These are phyloP conservation scores for Candida chauliodis DNA, from an alignment of 805 yeast species.

Conservation along the genomic window DNA sequence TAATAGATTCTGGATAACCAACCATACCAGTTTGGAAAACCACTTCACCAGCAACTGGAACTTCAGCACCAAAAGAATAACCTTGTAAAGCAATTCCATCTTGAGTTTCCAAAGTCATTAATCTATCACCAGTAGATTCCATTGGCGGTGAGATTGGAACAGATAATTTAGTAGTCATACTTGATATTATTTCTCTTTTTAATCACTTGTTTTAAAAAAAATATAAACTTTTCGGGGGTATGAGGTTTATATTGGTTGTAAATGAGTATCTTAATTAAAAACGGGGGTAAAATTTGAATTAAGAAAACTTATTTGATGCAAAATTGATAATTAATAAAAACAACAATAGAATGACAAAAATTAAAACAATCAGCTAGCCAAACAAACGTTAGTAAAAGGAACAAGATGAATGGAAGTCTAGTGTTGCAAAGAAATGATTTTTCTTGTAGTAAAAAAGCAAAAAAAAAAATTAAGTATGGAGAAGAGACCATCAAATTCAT, in stretches of 20 bases:
- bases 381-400: conserved; percentile 1
- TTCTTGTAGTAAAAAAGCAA: neutral
- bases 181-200: neutral
- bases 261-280: neutral
- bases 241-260: neutral
- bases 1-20: conserved; percentile 96
- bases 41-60: conserved; percentile 89
- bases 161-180: conserved; percentile 21
- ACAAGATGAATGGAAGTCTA: no score
- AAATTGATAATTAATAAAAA: conserved; percentile 3
- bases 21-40: conserved; percentile 99
- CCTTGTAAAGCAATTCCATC: conserved; percentile 88
- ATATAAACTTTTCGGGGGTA: neutral
- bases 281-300: conserved; percentile 1
- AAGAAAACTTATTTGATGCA: neutral
- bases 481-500: no score
- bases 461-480: conserved; percentile 1
- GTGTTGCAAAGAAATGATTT: neutral
- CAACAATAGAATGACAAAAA: conserved; percentile 1
- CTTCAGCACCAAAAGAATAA: conserved; percentile 93
- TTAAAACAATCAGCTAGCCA: conserved; percentile 4
- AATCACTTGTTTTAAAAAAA: neutral
- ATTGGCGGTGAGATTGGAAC: conserved; percentile 89
- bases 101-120: conserved; percentile 84
- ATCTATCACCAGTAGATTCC: conserved; percentile 75